Conservation (phyloP, 176 grass and related monocot species). For the Cenchrus purpureus region DNA sequence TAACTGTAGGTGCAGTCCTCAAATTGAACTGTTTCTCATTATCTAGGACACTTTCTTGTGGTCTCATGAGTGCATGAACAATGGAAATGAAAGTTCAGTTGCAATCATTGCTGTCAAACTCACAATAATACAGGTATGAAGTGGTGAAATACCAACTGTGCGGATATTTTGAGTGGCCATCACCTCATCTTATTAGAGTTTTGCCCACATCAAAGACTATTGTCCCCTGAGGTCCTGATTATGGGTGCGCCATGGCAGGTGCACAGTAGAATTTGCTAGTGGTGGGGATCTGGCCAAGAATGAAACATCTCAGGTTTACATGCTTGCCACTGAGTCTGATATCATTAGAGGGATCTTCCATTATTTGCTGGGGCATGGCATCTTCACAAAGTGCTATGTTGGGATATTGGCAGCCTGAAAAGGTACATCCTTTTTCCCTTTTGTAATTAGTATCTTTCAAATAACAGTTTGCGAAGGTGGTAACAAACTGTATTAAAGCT, state of each 20-base stretch:
- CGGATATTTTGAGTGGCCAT: conserved; percentile 41
- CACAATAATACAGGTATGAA: conserved; percentile 26
- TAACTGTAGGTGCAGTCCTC: neutral
- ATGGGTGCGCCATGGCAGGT: conserved; percentile 32
- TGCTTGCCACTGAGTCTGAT: conserved; percentile 41
- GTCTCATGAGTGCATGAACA: conserved; percentile 34
- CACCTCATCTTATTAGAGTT: conserved; percentile 47
- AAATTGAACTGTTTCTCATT: neutral
- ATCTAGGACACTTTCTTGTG: conserved; percentile 9
- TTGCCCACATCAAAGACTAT: conserved; percentile 42
- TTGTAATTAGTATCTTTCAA: conserved; percentile 17
- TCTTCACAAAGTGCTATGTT: conserved; percentile 28
- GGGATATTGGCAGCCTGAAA: conserved; percentile 17
- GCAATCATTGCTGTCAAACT: conserved; percentile 21
- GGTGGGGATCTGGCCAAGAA: conserved; percentile 39
- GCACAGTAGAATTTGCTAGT: conserved; percentile 42
- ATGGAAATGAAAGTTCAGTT: conserved; percentile 33
- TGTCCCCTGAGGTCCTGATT: conserved; percentile 5
- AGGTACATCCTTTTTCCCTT: neutral
- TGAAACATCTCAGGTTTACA: conserved; percentile 46
- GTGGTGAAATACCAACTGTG: conserved; percentile 21
- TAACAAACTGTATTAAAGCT: neutral
- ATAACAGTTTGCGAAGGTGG: conserved; percentile 20
- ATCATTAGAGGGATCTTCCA: conserved; percentile 38
- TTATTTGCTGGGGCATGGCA: conserved; percentile 20